phyloP scores from a whole-genome alignment of 1,139 yeast species.

The Pichia sp. region DNA sequence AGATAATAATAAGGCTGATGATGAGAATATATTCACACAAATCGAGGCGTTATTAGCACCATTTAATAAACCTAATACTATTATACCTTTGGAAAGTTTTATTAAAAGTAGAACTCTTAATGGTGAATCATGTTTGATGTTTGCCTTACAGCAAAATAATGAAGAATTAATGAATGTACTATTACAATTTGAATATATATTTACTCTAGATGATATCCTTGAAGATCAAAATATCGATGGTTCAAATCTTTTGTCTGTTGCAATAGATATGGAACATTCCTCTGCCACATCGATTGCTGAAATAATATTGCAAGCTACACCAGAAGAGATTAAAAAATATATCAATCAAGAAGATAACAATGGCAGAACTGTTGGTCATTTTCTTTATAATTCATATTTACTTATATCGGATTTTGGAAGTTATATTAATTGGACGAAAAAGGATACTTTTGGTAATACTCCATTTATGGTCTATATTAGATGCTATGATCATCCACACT shows the following conservation, averaged over 20 bases:
- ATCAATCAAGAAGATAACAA: conserved; percentile 45
- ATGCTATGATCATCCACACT: conserved; percentile 72
- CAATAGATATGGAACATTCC: conserved; percentile 50
- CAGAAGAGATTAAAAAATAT: conserved; percentile 36
- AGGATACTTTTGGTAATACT: conserved; percentile 66
- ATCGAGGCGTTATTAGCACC: conserved; percentile 14
- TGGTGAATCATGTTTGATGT: conserved; percentile 65
- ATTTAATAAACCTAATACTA: conserved; percentile 23
- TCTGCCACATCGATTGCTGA: conserved; percentile 44
- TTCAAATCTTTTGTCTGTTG: conserved; percentile 52
- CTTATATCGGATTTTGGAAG: conserved; percentile 51
- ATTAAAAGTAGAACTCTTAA: conserved; percentile 44
- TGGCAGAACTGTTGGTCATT: conserved; percentile 66
- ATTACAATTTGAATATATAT: conserved; percentile 41
- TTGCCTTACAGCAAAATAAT: conserved; percentile 43
- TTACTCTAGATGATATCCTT: conserved; percentile 60
- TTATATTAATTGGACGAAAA: conserved; percentile 61
- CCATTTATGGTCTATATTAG: conserved; percentile 73
- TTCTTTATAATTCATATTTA: conserved; percentile 53
- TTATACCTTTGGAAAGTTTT: conserved; percentile 36
- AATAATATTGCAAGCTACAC: conserved; percentile 40
- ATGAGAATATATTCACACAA: conserved; percentile 13
- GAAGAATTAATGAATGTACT: conserved; percentile 42
- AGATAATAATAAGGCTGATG: conserved; percentile 18
- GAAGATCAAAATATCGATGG: conserved; percentile 50